phyloP scores from a whole-genome alignment of 768 basidiomycete genomes.

The Gelatoporia subvermispora region DNA sequence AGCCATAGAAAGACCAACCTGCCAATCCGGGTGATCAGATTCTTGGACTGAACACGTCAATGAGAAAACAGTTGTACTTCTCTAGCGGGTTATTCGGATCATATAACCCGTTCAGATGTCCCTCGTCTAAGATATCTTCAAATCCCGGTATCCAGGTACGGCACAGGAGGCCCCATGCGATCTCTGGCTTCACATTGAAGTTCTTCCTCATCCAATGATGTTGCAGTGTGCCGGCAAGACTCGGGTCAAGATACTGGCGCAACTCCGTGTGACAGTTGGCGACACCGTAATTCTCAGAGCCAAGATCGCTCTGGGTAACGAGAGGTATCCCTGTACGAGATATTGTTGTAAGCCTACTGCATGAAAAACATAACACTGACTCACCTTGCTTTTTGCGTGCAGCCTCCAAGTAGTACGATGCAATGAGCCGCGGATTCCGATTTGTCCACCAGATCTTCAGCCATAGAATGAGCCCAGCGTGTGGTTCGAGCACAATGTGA shows the following conservation, averaged over 20 bases:
- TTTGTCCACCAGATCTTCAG: slow-evolving; percentile 41
- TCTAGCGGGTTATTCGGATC: too few relatives aligned
- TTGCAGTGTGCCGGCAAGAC: slow-evolving; percentile 20
- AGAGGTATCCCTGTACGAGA: slow-evolving; percentile 25
- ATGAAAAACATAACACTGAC: background rate
- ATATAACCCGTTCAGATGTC: too few relatives aligned
- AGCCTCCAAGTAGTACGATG: slow-evolving; percentile 30
- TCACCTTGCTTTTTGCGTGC: slow-evolving; percentile 17
- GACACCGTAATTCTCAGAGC: slow-evolving; percentile 39
- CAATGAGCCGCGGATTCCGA: slow-evolving; percentile 14
- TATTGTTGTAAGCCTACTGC: background rate
- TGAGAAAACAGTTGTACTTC: too few relatives aligned
- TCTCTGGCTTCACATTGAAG: too few relatives aligned
- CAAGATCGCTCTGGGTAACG: slow-evolving; percentile 39
- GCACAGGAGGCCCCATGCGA: too few relatives aligned
- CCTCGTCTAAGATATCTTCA: too few relatives aligned
- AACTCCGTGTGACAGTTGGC: slow-evolving; percentile 40
- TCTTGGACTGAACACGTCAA: too few relatives aligned
- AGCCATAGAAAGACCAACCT: too few relatives aligned
- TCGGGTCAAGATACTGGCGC: slow-evolving; percentile 36
- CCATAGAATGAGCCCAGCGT: slow-evolving; percentile 29
- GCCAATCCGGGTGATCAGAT: too few relatives aligned
- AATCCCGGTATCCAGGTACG: too few relatives aligned
- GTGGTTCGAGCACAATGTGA: slow-evolving; percentile 35
- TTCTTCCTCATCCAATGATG: too few relatives aligned